phyloP scores from a whole-genome alignment of 495 filamentous ascomycete species.

The Talaromyces ruber region DNA sequence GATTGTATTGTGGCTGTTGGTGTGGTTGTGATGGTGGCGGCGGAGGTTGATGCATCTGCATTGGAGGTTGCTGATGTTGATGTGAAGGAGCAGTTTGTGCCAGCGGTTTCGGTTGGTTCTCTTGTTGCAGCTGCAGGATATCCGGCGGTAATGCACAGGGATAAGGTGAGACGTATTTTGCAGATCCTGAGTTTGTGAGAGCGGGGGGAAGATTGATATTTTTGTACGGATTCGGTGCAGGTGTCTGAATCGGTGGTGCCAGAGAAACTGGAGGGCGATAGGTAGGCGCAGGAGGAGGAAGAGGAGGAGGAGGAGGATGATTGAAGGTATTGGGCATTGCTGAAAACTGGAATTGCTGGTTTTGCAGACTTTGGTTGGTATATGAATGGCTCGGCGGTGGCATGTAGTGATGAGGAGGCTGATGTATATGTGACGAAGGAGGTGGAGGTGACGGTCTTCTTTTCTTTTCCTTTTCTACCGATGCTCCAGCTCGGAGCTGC shows the following conservation, averaged over 20 bases:
- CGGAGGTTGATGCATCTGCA: constrained; percentile 2
- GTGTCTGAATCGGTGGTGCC: constrained; percentile 9
- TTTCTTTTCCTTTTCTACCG: constrained; percentile 65
- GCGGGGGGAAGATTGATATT: constrained; percentile 34
- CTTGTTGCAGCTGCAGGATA: constrained; percentile 19
- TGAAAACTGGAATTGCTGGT: constrained; percentile 38
- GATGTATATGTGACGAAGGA: constrained; percentile 31
- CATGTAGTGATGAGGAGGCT: constrained; percentile 32
- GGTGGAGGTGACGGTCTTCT: constrained; percentile 48
- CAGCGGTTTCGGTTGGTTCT: constrained; percentile 21
- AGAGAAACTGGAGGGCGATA: constrained; percentile 9
- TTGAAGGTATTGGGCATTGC: constrained; percentile 27
- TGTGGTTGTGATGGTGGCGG: constrained; percentile 12
- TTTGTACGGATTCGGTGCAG: constrained; percentile 32
- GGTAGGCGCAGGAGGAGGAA: constrained; percentile 9
- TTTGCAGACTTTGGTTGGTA: constrained; percentile 23
- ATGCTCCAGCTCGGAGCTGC: constrained; percentile 53
- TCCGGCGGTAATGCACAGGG: constrained; percentile 31
- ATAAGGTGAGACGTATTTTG: constrained; percentile 35
- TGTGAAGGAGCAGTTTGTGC: constrained; percentile 10
- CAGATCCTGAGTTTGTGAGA: constrained; percentile 29
- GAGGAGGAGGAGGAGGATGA: constrained; percentile 11
- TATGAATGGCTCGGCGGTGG: constrained; percentile 31
- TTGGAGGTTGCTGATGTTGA: constrained; percentile 11
- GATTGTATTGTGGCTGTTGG: constrained; percentile 15